Percentiles rank a stretch among this genome's conserved stretches.
phyloP scores from a whole-genome alignment of 2,329 filamentous ascomycete species.

The Penicillium sp. region DNA sequence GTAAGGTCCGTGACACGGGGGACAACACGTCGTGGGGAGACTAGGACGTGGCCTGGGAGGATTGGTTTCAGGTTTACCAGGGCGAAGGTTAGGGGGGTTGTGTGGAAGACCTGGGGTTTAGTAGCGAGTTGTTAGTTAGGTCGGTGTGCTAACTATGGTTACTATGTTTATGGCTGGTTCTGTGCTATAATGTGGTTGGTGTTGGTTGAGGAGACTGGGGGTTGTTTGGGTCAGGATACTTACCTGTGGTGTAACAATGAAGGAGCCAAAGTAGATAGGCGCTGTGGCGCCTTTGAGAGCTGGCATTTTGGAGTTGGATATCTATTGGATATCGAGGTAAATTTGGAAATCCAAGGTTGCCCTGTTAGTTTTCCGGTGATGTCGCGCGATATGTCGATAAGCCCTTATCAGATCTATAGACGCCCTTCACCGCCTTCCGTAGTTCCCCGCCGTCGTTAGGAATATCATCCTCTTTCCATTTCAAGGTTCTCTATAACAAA shows the following conservation, averaged over 20 bases:
- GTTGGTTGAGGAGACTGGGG: conserved; percentile 1
- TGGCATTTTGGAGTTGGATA: conserved; percentile 20
- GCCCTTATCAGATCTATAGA: not conserved
- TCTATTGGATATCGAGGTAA: not conserved
- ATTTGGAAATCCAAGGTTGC: not conserved
- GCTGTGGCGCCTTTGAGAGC: conserved; percentile 27
- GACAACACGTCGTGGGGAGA: conserved; percentile 71
- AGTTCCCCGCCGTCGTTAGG: no score
- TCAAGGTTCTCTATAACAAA: no score
- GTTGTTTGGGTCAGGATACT: not conserved
- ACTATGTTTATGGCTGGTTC: not conserved
- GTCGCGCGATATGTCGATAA: conserved; percentile 2
- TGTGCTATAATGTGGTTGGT: not conserved
- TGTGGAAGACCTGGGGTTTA: conserved; percentile 74
- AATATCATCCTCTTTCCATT: no score
- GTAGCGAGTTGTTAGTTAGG: not conserved
- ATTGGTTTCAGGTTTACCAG: conserved; percentile 95
- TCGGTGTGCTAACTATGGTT: not conserved
- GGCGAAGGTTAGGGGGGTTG: conserved; percentile 75
- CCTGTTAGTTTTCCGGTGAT: not conserved
- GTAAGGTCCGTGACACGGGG: conserved; percentile 73
- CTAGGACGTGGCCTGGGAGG: conserved; percentile 85
- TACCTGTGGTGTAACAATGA: conserved; percentile 72
- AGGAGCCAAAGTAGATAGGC: conserved; percentile 68
- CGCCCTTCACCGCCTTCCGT: no score